Evolutionary conservation across 345 rosid species (phyloP), one percentile per base, ranked within the genome.

Genomic region (Streptanthus diversifolius): DNA sequence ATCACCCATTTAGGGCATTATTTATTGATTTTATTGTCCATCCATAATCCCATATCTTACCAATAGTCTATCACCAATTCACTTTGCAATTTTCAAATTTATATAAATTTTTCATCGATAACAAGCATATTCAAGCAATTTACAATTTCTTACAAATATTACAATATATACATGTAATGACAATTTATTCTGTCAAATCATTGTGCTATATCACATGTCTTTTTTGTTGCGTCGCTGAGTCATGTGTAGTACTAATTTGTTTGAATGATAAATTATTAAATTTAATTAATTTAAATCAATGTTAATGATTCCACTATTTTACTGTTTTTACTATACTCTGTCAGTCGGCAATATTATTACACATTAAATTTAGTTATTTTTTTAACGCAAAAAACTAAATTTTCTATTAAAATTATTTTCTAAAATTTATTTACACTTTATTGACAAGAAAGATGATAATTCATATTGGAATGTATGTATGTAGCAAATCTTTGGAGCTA

Each of bases 401-500:
- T n/a, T n/a, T n/a, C n/a, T n/a, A n/a, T n/a, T 30, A 5, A 4
- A 6, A 30, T 30, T 30, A 30, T 5, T 30, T 30, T 30, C 24
- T 4, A 40, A 25, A 21, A 0, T 37, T 37, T 11, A 37, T 41
- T 5, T 8, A 19, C 36, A 32, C 9, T 33, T 5, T 30, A 4
- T 30, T 30, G 35, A 5, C 35, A 18, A 37, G 5, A 3, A 55
- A 18, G 37, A 17, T 14, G n/a, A 9, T 41, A 43, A 7, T 10
- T n/a, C 2, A 54, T 15, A 33, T 62, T 53, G 9, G 75, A 71
- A 72, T 22, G 45, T 7, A 21, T 13, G 62, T 0, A 15, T 8
- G 62, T 27, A 54, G 22, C n/a, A 32, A 24, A 68, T 54, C 12
- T 70, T 35, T 58, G 57, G 17, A 58, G 72, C 3, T 35, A 47